Percentiles rank a stretch among this genome's conserved stretches.
Evolutionary conservation across 2,329 filamentous ascomycete species (phyloP).

Genomic region (Colletotrichum musicola): DNA sequence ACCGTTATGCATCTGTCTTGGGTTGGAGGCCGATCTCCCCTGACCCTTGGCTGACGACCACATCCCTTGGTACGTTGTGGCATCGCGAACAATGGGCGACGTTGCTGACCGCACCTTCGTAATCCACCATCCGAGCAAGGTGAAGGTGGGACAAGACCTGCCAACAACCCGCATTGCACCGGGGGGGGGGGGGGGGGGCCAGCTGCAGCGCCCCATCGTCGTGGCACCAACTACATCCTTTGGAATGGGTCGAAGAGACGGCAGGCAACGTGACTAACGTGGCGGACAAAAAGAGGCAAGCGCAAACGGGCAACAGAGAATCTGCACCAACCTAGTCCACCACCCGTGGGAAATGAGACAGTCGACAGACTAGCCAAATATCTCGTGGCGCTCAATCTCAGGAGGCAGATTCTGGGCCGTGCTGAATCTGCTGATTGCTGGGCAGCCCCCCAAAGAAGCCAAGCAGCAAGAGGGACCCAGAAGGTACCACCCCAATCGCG

Average conservation of each 20-base stretch:
- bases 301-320: constrained; percentile 22
- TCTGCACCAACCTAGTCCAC: neutral
- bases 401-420: constrained; percentile 22
- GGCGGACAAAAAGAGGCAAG: constrained; percentile 28
- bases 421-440: neutral
- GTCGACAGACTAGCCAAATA: constrained; percentile 20
- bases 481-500: neutral
- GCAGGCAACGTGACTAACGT: constrained; percentile 21
- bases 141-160: no score
- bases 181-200: no score
- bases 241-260: neutral
- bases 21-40: neutral
- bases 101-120: neutral
- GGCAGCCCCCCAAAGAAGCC: neutral
- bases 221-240: no score
- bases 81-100: neutral
- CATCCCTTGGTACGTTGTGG: neutral
- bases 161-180: no score
- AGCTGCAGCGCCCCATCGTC: no score
- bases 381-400: constrained; percentile 13
- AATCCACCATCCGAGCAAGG: no score
- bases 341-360: constrained; percentile 32
- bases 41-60: neutral
- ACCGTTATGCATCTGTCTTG: constrained; percentile 21
- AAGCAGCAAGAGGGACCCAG: neutral